phyloP scores from a whole-genome alignment of 1,284 basidiomycete genomes.

The Vanrija humicola region DNA sequence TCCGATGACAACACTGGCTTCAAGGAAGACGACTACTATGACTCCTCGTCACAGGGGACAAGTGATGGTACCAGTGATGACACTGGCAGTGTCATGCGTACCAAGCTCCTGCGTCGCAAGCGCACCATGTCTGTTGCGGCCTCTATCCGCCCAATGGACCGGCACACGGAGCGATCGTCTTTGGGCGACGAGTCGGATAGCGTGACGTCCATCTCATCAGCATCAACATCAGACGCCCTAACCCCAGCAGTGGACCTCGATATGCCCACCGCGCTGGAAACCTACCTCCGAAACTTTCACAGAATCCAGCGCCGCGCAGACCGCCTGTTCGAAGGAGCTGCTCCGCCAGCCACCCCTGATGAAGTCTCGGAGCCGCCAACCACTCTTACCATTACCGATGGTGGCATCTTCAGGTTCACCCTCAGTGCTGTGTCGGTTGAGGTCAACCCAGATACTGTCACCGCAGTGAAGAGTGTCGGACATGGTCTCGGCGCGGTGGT shows the following conservation, averaged over 20 bases:
- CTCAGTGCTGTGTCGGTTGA: constrained; percentile 9
- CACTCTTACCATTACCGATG: constrained; percentile 9
- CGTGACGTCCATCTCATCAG: constrained; percentile 6
- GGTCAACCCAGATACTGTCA: constrained; percentile 8
- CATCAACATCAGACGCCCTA: not conserved
- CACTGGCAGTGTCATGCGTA: not conserved
- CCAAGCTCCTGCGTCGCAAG: not conserved
- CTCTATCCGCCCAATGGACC: not conserved
- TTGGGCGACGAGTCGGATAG: constrained; percentile 27
- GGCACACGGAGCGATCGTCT: constrained; percentile 3
- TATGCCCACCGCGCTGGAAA: constrained; percentile 8
- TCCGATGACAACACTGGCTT: not conserved
- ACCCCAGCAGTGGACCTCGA: not conserved
- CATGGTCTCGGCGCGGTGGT: not conserved
- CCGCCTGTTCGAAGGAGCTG: not conserved
- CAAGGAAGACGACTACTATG: constrained; percentile 1
- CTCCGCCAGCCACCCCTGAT: not conserved
- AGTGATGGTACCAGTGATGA: constrained; percentile 10
- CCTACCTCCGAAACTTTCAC: constrained; percentile 5
- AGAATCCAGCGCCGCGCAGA: constrained; percentile 10
- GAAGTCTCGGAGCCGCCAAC: not conserved
- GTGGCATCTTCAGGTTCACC: constrained; percentile 7
- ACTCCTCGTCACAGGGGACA: constrained; percentile 8
- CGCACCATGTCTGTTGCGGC: not conserved
- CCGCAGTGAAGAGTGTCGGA: not conserved